These are phyloP conservation scores for Fusarium anguioides DNA, from an alignment of 2,329 filamentous ascomycete species.

Conservation along the genomic window DNA sequence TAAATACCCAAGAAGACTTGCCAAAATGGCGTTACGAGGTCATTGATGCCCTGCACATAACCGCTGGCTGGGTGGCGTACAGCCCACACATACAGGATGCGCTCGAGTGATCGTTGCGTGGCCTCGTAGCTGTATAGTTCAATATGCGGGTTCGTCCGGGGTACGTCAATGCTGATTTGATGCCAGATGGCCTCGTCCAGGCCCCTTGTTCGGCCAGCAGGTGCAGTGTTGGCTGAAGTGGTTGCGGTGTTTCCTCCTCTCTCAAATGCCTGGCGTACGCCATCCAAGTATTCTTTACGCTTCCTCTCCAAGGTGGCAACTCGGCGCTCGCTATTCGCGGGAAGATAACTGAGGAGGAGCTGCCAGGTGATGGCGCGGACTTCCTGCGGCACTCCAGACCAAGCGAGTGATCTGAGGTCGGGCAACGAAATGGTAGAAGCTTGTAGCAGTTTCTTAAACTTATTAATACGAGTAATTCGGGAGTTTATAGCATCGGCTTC, in stretches of 20 bases:
- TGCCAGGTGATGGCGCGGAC: conserved; percentile 99
- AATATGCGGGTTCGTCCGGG: conserved; percentile 94
- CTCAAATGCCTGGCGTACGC: conserved; percentile 79
- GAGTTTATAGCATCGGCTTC: conserved; percentile 88
- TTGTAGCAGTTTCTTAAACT: conserved; percentile 96
- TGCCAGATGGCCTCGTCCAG: conserved; percentile 99
- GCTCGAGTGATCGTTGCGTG: conserved; percentile 91
- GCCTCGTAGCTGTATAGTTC: conserved; percentile 96
- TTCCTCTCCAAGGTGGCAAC: conserved; percentile 93
- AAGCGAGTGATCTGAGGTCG: conserved; percentile 86
- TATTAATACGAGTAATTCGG: conserved; percentile 93
- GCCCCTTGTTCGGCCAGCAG: conserved; percentile 67
- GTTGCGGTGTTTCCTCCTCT: conserved; percentile 63
- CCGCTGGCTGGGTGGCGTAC: conserved; percentile 97
- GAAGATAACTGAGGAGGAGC: conserved; percentile 91
- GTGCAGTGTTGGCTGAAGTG: conserved; percentile 57
- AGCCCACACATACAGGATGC: conserved; percentile 97
- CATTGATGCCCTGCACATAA: conserved; percentile 98
- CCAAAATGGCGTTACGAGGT: conserved; percentile 97
- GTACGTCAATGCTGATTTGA: conserved; percentile 98
- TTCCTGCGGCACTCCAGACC: conserved; percentile 94
- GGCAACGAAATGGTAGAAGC: conserved; percentile 87
- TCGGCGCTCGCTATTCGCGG: conserved; percentile 93
- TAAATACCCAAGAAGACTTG: conserved; percentile 96
- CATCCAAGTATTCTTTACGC: conserved; percentile 95